These are phyloP conservation scores for Sugiyamaella grinbergsii DNA, from an alignment of 1,139 yeast species.

Conservation along the genomic window DNA sequence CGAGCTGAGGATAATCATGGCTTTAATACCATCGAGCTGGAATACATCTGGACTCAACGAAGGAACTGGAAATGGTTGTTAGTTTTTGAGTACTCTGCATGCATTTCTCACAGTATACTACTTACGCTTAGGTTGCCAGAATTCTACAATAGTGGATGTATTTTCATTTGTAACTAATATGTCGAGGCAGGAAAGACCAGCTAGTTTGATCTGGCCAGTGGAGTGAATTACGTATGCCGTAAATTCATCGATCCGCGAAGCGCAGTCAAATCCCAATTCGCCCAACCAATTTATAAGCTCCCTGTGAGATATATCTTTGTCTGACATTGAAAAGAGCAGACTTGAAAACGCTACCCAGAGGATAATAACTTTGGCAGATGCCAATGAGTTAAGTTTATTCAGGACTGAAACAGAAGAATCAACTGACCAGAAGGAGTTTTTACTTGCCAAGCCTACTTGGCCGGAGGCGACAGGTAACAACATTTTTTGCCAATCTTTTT, in stretches of 20 bases:
- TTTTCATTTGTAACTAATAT: background rate
- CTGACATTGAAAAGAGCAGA: slow-evolving; percentile 14
- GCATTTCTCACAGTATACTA: background rate
- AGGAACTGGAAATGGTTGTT: slow-evolving; percentile 23
- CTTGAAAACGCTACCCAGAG: slow-evolving; percentile 22
- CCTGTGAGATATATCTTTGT: slow-evolving; percentile 12
- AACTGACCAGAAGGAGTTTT: slow-evolving; percentile 2
- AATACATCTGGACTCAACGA: slow-evolving; percentile 20
- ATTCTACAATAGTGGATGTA: background rate
- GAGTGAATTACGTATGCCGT: slow-evolving; percentile 1
- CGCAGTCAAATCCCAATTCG: background rate
- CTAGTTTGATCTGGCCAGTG: background rate
- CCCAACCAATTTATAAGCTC: slow-evolving; percentile 19
- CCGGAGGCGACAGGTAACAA: background rate
- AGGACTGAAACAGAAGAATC: background rate
- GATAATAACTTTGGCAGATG: slow-evolving; percentile 18
- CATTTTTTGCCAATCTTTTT: slow-evolving; percentile 11
- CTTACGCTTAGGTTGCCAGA: slow-evolving; percentile 14
- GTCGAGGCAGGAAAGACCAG: slow-evolving; percentile 1
- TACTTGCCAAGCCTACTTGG: background rate
- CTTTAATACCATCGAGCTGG: slow-evolving; percentile 18
- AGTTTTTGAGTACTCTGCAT: background rate
- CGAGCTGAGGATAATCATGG: slow-evolving; percentile 26
- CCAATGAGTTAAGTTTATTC: background rate
- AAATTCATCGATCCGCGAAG: slow-evolving; percentile 2